These are phyloP conservation scores for Sclerotinia nivalis DNA, from an alignment of 2,329 filamentous ascomycete species.

Conservation along the genomic window DNA sequence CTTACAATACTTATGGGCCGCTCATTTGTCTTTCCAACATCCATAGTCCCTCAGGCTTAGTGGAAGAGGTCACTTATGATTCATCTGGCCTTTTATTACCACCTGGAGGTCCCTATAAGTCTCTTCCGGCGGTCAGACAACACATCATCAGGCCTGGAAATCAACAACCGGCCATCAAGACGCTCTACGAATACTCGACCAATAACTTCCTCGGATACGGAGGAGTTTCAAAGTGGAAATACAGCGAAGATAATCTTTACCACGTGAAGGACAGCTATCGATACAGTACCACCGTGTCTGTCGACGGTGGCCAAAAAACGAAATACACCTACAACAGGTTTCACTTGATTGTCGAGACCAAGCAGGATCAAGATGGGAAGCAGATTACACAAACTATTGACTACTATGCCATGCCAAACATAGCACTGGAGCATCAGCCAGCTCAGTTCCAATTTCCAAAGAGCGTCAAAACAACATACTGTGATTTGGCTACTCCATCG, in stretches of 20 bases:
- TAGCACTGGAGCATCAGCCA: neutral
- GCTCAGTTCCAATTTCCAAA: neutral
- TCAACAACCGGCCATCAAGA: neutral
- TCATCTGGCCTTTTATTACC: neutral
- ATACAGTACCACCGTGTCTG: neutral
- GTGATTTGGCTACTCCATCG: neutral
- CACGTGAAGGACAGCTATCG: neutral
- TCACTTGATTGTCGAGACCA: neutral
- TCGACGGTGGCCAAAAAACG: neutral
- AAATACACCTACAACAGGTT: neutral
- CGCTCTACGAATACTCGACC: neutral
- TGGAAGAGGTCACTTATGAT: slow-evolving; percentile 3
- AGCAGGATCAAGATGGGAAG: neutral
- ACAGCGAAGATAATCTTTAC: neutral
- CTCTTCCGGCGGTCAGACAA: neutral
- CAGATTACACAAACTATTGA: neutral
- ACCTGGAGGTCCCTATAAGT: neutral
- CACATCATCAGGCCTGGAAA: slow-evolving; percentile 1
- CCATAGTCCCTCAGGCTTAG: neutral
- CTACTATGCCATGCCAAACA: neutral
- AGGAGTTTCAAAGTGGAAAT: neutral
- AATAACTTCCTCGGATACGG: neutral
- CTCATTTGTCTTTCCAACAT: slow-evolving; percentile 4
- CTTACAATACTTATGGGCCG: neutral
- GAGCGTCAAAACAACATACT: neutral